Percentiles rank a stretch among this genome's conserved stretches.
phyloP scores from a whole-genome alignment of 2,329 filamentous ascomycete genomes.

The Pestalotiopsis sp. region DNA sequence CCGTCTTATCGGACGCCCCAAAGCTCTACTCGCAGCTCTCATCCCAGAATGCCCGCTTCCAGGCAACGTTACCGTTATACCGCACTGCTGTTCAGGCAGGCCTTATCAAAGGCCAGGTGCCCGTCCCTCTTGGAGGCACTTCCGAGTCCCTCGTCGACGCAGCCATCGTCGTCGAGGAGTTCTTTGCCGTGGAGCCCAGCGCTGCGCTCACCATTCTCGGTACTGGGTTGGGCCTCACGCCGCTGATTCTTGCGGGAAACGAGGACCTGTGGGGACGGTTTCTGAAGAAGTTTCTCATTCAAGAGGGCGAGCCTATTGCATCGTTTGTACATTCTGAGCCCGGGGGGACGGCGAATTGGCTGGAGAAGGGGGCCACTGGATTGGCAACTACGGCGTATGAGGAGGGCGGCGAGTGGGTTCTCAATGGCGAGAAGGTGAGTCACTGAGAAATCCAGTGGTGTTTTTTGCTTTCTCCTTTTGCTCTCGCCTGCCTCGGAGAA shows the following conservation, averaged over 20 bases:
- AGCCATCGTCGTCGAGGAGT: slow-evolving; percentile 54
- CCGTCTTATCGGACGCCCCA: slow-evolving; percentile 24
- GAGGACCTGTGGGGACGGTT: slow-evolving; percentile 39
- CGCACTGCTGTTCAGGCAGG: slow-evolving; percentile 43
- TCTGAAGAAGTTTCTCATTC: slow-evolving; percentile 48
- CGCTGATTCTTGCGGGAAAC: slow-evolving; percentile 48
- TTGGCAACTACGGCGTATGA: slow-evolving; percentile 49
- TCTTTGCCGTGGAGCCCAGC: slow-evolving; percentile 53
- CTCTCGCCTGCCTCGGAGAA: not conserved
- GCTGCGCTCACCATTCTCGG: slow-evolving; percentile 52
- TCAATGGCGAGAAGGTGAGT: slow-evolving; percentile 56
- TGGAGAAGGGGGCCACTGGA: slow-evolving; percentile 50
- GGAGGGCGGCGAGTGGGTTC: slow-evolving; percentile 52
- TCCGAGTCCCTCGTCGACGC: slow-evolving; percentile 48
- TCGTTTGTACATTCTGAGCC: slow-evolving; percentile 56
- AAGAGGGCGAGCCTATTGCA: slow-evolving; percentile 48
- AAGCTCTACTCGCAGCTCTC: slow-evolving; percentile 20
- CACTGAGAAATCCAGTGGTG: not conserved
- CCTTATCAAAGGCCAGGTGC: slow-evolving; percentile 50
- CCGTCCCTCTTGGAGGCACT: slow-evolving; percentile 46
- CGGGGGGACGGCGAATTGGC: slow-evolving; percentile 52
- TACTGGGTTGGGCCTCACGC: slow-evolving; percentile 54
- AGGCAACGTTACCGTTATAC: slow-evolving; percentile 49
- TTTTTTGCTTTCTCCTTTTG: too few species aligned
- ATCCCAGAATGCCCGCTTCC: slow-evolving; percentile 41